Conservation (phyloP, 2,329 filamentous ascomycete species). For the Aureobasidium sp. region DNA sequence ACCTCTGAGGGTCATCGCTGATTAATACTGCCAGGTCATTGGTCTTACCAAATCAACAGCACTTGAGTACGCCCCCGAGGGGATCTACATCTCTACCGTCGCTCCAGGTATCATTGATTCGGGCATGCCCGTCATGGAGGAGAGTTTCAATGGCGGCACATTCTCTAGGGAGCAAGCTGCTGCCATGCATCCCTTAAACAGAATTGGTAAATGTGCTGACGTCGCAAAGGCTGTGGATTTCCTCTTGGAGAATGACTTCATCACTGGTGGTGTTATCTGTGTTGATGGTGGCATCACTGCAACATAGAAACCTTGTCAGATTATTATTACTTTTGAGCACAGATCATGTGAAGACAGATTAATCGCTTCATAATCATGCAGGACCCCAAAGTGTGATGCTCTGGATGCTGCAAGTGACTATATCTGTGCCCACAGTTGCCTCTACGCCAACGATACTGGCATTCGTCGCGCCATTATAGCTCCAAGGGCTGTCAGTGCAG, state of each 20-base stretch:
- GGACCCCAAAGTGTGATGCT: neutral
- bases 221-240: conserved; percentile 1
- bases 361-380: neutral
- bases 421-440: neutral
- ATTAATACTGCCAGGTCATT: neutral
- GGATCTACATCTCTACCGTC: neutral
- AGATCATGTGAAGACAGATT: no score
- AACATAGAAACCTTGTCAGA: neutral
- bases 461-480: neutral
- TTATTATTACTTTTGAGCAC: neutral
- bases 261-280: neutral
- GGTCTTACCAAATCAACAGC: neutral
- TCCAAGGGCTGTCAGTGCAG: neutral
- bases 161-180: neutral
- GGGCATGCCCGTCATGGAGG: neutral
- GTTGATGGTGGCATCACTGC: conserved; percentile 17
- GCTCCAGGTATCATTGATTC: neutral
- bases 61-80: neutral
- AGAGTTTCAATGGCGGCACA: neutral
- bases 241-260: neutral
- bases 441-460: neutral
- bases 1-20: neutral
- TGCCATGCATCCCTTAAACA: neutral
- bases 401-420: neutral
- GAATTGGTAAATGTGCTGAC: neutral